Evolutionary conservation across 768 basidiomycete species (phyloP), one percentile per base, ranked within the genome.

Genomic region (Pisolithus marmoratus): DNA sequence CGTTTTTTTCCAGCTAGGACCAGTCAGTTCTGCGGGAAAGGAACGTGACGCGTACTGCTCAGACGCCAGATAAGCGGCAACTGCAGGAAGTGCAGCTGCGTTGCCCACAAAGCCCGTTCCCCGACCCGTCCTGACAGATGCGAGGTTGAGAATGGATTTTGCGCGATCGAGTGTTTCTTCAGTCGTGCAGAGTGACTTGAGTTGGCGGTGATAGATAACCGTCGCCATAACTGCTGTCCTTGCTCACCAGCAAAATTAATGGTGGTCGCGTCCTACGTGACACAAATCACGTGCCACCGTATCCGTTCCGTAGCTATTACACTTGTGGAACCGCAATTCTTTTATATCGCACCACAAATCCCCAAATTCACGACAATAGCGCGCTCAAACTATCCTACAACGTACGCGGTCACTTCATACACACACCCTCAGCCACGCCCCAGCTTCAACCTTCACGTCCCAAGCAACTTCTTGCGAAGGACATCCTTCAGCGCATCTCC

Each of bases 401-500:
- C 14, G 34, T 4, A 34, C 29, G 7, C 7, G 29, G 29, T 31
- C 34, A 9, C 9, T 8, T 31, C 29, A 31, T n/a, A 27, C 26
- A 8, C 26, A 27, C 26, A 5, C 8, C 26, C 26, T 27, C 4
- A 27, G 8, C 3, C 26, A 27, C 26, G 5, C 8, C 26, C 8
- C 26, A 8, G n/a, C n/a, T n/a, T n/a, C n/a, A n/a, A n/a, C n/a
- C 26, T 8, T 34, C 29, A 8, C 38, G 20, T 5, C 14, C 20
- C 45, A 3, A 31, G 17, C 45, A 89, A 66, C 71, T 84, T 87
- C 70, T 81, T 66, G 72, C 76, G 83, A 66, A 98, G 77, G 53
- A 92, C 70, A 37, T 75, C 71, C 81, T 94, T 95, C 72, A 96
- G 81, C 15, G 86, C 78, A 62, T 82, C 79, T 56, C 90, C 91